Evolutionary conservation across 768 basidiomycete genomes (phyloP), one percentile per base, ranked within the genome.

Genomic region (Multifurca ochricompacta): DNA sequence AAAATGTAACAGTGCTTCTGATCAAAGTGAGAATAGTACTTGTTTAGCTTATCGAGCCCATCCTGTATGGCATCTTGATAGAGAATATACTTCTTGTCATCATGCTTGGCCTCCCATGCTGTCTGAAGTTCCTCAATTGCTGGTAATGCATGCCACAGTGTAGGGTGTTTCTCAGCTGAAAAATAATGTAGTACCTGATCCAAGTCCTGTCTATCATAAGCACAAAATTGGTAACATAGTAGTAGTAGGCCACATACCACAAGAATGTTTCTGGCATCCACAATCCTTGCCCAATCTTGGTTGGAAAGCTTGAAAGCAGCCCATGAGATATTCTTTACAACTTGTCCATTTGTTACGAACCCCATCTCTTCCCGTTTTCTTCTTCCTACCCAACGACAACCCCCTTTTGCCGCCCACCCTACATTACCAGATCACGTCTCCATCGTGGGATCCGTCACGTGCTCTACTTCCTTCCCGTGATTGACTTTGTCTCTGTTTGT

Each of bases 181-280:
- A 70, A 68, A 19, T 36, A 21, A 6, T 68, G 66, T 25, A 68
- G 67, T 10, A 66, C 58, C 8, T 49, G 11, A 18, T 70, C 65
- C 1, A 63, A 51, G 9, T 68, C 65, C 63, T 67, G 48, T 23
- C 11, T n/a, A n/a, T n/a, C n/a, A n/a, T n/a, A n/a, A n/a, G n/a
- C n/a, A n/a, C n/a, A n/a, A n/a, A n/a, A n/a, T n/a, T n/a, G n/a
- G 1, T 36, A 36, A 53, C n/a, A 51, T 31, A 13, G 46, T 31
- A 13, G 46, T 19, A 9, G 11, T 13, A 14, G 3, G 14, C 27
- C 25, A 31, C 28, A 6, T 16, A 49, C 28, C 2, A 5, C 28
- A 1, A 49, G n/a, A 0, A 31, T 31, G 9, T 39, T 19, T 6
- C 36, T 28, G 10, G 19, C 48, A 32, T 51, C 34, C 8, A n/a